phyloP scores from a whole-genome alignment of 305 asterid species.

The Rubia tinctorum region DNA sequence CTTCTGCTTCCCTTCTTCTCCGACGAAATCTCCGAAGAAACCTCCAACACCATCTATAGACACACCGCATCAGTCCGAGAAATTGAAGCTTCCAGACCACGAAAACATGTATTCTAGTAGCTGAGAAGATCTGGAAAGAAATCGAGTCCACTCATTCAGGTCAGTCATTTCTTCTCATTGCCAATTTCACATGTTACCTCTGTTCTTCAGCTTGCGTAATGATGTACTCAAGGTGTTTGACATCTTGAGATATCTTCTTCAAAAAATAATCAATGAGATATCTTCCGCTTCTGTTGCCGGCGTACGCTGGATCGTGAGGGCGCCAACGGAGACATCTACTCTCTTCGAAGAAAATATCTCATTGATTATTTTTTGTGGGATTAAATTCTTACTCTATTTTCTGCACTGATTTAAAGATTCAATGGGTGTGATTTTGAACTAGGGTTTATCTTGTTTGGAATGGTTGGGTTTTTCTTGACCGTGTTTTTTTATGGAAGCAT shows the following conservation, averaged over 20 bases:
- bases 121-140: slow-evolving; percentile 70
- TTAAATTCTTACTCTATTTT: neutral
- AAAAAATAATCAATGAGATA: too few relatives aligned
- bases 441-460: slow-evolving; percentile 15
- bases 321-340: too few relatives aligned
- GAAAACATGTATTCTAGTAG: slow-evolving; percentile 50
- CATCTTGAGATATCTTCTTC: too few relatives aligned
- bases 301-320: too few relatives aligned
- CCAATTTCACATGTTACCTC: neutral
- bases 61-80: too few relatives aligned
- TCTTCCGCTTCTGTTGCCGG: too few relatives aligned
- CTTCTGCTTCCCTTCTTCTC: too few relatives aligned
- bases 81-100: slow-evolving; percentile 24
- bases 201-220: neutral
- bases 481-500: neutral
- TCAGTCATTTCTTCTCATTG: slow-evolving; percentile 6
- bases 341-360: slow-evolving; percentile 83
- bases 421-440: slow-evolving; percentile 6
- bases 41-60: too few relatives aligned
- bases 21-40: too few relatives aligned
- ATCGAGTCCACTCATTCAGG: slow-evolving; percentile 69
- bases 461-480: neutral
- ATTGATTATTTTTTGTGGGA: slow-evolving; percentile 17
- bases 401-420: too few relatives aligned
- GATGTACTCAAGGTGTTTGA: neutral